Evolutionary conservation across 768 basidiomycete species (phyloP).

Genomic region (Rhodotorula paludigena): DNA sequence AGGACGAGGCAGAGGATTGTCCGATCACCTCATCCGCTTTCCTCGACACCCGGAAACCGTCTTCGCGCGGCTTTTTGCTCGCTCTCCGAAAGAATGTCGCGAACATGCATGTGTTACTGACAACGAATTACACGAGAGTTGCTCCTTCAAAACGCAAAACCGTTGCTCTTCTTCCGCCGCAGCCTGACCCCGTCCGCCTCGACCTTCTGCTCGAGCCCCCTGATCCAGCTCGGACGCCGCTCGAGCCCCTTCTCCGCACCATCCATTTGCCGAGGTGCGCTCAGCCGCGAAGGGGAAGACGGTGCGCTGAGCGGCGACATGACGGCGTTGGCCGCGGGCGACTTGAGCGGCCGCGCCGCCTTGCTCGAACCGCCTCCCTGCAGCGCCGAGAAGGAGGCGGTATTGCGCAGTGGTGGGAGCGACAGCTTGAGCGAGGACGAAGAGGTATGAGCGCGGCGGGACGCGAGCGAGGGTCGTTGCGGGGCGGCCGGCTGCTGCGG

Average conservation of each 20-base stretch:
- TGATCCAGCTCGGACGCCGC: neutral
- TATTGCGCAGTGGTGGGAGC: neutral
- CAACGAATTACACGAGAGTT: neutral
- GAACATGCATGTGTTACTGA: no score
- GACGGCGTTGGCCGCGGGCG: neutral
- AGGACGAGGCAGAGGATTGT: no score
- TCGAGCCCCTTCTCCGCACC: neutral
- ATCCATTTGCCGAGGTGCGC: no score
- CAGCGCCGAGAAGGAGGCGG: neutral
- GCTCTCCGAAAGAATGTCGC: no score
- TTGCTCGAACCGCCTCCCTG: neutral
- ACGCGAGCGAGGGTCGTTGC: neutral
- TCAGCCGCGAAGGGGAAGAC: neutral
- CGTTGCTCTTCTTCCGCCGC: neutral
- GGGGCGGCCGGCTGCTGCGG: neutral
- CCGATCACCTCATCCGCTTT: no score
- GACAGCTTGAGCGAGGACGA: neutral
- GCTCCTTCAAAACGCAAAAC: slow-evolving; percentile 5
- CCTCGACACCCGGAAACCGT: no score
- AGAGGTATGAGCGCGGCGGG: neutral
- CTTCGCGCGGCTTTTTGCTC: no score
- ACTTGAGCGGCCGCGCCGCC: neutral
- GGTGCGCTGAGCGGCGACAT: slow-evolving; percentile 1
- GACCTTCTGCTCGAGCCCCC: neutral
- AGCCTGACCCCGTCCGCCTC: slow-evolving; percentile 4